These are phyloP conservation scores for Phialocephala subalpina DNA, from an alignment of 2,329 filamentous ascomycete species.

Conservation along the genomic window DNA sequence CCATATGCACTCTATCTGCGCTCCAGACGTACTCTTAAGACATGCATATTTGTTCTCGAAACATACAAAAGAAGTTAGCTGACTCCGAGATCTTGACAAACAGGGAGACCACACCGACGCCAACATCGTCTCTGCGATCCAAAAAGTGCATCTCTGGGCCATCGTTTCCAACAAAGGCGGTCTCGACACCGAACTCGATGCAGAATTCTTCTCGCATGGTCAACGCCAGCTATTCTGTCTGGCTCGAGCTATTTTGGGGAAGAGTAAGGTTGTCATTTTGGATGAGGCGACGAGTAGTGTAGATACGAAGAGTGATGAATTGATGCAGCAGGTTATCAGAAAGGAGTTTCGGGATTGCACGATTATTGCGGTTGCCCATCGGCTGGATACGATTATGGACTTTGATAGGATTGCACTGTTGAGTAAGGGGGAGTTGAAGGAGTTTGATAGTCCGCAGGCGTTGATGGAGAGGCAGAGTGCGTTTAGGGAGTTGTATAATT, in stretches of 20 bases:
- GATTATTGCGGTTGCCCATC: constrained; percentile 52
- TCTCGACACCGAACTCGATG: constrained; percentile 48
- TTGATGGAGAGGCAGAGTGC: constrained; percentile 1
- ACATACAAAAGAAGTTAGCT: no score
- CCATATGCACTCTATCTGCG: no score
- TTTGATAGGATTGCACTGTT: constrained; percentile 55
- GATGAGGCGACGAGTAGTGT: constrained; percentile 59
- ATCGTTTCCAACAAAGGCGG: constrained; percentile 33
- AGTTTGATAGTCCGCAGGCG: constrained; percentile 37
- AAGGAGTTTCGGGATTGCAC: constrained; percentile 62
- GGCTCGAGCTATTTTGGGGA: constrained; percentile 53
- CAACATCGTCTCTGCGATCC: constrained; percentile 52
- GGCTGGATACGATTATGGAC: constrained; percentile 54
- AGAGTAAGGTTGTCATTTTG: constrained; percentile 50
- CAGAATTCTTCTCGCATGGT: constrained; percentile 69
- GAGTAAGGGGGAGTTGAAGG: constrained; percentile 75
- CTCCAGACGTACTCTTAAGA: no score
- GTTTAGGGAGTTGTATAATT: constrained; percentile 11
- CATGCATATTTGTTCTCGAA: no score
- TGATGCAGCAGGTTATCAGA: constrained; percentile 63
- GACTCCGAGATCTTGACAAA: no score
- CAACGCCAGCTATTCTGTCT: constrained; percentile 59
- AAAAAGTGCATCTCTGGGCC: constrained; percentile 48
- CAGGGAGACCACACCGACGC: constrained; percentile 47
- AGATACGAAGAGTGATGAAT: constrained; percentile 63